A percentile compares a stretch with the other conserved stretches of the same genome.
phyloP scores from a whole-genome alignment of 2,329 filamentous ascomycete species.

The Ophiocordyceps camponoti-floridani region DNA sequence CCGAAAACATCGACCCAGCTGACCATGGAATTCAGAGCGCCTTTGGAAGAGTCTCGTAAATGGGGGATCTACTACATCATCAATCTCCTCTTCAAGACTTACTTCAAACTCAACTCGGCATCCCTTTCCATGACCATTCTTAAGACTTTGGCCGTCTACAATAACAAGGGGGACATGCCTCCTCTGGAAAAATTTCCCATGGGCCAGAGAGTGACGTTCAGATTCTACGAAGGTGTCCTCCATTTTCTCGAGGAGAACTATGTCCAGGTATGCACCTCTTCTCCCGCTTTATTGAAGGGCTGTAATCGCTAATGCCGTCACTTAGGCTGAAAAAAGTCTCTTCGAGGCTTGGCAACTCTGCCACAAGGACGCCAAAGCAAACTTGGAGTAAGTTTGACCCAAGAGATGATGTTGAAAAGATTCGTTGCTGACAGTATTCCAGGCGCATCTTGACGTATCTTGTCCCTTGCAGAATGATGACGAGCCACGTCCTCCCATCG shows the following conservation, averaged over 20 bases:
- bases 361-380: constrained; percentile 50
- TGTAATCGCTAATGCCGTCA: background rate
- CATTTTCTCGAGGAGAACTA: constrained; percentile 92
- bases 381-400: constrained; percentile 52
- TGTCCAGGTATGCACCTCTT: constrained; percentile 33
- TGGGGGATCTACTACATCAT: constrained; percentile 95
- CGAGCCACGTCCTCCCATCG: constrained; percentile 68
- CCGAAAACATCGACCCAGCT: background rate
- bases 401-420: background rate
- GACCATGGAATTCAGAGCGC: constrained; percentile 35
- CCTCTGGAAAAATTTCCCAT: constrained; percentile 63
- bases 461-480: constrained; percentile 83
- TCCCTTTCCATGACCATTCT: constrained; percentile 82
- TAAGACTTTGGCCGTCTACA: constrained; percentile 60
- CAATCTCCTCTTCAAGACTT: constrained; percentile 93
- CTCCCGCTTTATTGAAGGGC: background rate
- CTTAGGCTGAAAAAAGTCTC: constrained; percentile 60
- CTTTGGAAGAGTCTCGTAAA: constrained; percentile 79
- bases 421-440: constrained; percentile 4
- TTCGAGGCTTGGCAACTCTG: constrained; percentile 71
- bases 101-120: constrained; percentile 87
- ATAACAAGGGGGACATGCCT: constrained; percentile 60
- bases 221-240: constrained; percentile 90
- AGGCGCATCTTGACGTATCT: constrained; percentile 88
- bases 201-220: constrained; percentile 86